These are phyloP conservation scores for Leishmania amazonensis DNA, from an alignment of 208 protist species.

Conservation along the genomic window DNA sequence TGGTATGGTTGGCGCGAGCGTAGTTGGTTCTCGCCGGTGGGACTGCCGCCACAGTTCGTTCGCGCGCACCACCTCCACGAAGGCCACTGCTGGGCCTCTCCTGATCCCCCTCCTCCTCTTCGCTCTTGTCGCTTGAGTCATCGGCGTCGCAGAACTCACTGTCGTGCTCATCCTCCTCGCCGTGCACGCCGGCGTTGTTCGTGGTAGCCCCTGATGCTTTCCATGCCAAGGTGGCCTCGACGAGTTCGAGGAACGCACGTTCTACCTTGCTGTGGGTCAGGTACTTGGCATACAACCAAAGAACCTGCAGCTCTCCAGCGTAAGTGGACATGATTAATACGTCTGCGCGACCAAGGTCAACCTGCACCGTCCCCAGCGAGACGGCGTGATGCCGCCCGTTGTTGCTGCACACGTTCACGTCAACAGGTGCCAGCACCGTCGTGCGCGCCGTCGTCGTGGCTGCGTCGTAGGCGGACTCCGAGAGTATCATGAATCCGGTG, in stretches of 20 bases:
- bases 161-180: slow-evolving; percentile 4
- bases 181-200: neutral
- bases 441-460: slow-evolving; percentile 42
- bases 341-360: slow-evolving; percentile 47
- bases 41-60: neutral
- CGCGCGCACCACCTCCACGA: neutral
- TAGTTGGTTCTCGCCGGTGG: neutral
- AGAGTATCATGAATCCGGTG: slow-evolving; percentile 22
- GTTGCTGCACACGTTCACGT: slow-evolving; percentile 32
- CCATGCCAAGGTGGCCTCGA: slow-evolving; percentile 42
- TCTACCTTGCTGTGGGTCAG: slow-evolving; percentile 41
- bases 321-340: slow-evolving; percentile 38
- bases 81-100: neutral
- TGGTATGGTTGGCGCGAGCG: neutral
- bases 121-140: neutral
- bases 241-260: slow-evolving; percentile 30
- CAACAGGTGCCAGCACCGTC: slow-evolving; percentile 45
- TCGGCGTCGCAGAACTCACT: neutral
- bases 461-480: slow-evolving; percentile 31
- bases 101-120: neutral
- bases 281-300: slow-evolving; percentile 28
- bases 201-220: slow-evolving; percentile 20
- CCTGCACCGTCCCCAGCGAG: slow-evolving; percentile 31
- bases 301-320: slow-evolving; percentile 25
- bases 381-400: slow-evolving; percentile 47